Percentiles rank a stretch among this genome's conserved stretches.
phyloP scores from a whole-genome alignment of 2,329 filamentous ascomycete species.

The Cadophora sp. region DNA sequence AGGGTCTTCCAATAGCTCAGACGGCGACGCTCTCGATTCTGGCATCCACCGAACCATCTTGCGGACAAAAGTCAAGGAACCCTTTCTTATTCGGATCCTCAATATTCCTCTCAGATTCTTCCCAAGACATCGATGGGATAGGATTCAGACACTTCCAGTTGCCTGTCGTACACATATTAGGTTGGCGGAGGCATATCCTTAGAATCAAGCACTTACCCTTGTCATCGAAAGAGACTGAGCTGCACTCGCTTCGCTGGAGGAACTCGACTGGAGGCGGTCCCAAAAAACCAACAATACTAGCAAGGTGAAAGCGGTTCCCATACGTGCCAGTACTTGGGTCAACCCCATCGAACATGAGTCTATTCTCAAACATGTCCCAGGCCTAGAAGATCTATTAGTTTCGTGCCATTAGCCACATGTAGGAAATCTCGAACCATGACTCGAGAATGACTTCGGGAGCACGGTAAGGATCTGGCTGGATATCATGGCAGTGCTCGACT shows the following conservation, averaged over 20 bases:
- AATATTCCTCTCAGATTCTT: conserved; percentile 37
- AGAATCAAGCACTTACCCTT: conserved; percentile 35
- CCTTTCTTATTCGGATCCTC: conserved; percentile 33
- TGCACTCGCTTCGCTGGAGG: conserved; percentile 37
- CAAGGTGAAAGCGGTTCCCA: conserved; percentile 39
- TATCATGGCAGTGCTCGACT: conserved; percentile 35
- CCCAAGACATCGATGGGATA: conserved; percentile 33
- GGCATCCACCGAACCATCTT: conserved; percentile 38
- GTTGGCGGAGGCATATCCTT: conserved; percentile 27
- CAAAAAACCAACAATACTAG: conserved; percentile 40
- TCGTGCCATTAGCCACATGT: conserved; percentile 27
- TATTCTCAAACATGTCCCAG: conserved; percentile 40
- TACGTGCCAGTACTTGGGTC: conserved; percentile 37
- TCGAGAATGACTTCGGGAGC: conserved; percentile 48
- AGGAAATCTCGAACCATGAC: conserved; percentile 43
- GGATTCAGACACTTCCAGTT: conserved; percentile 39
- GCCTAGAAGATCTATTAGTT: conserved; percentile 36
- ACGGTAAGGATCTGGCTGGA: conserved; percentile 41
- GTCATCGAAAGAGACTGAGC: conserved; percentile 41
- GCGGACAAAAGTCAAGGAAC: conserved; percentile 38
- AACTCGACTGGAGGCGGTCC: conserved; percentile 42
- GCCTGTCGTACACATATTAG: conserved; percentile 35
- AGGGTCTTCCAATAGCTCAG: conserved; percentile 37
- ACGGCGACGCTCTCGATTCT: conserved; percentile 36
- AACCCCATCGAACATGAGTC: conserved; percentile 35